Evolutionary conservation across 1,284 basidiomycete genomes (phyloP).

Genomic region (Trichosporon sp.): DNA sequence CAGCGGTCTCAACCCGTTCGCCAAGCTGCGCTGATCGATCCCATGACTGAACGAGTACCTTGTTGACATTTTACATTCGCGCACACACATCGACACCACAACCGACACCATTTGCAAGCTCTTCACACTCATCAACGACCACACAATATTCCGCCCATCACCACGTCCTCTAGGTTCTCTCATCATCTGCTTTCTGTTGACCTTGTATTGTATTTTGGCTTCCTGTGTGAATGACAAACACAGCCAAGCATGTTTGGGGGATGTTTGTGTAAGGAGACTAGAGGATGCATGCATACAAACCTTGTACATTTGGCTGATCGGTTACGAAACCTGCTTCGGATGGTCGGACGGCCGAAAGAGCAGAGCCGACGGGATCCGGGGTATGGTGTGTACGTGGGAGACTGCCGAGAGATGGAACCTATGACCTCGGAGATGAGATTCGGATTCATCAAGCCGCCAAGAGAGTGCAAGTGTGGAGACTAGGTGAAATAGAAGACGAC

Average conservation of each 20-base stretch:
- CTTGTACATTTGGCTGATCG: neutral
- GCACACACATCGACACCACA: neutral
- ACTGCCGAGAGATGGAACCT: too few species aligned
- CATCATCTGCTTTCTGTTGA: neutral
- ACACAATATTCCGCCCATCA: neutral
- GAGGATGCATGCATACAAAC: slow-evolving; percentile 2
- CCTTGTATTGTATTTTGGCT: neutral
- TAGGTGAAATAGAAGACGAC: neutral
- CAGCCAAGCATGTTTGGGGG: neutral
- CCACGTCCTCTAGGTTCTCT: neutral
- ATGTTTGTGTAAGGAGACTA: slow-evolving; percentile 7
- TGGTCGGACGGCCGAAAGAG: too few species aligned
- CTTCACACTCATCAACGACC: neutral
- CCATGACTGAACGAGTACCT: neutral
- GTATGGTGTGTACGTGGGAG: too few species aligned
- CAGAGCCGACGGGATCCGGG: too few species aligned
- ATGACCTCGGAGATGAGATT: too few species aligned
- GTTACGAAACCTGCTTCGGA: neutral
- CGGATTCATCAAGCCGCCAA: too few species aligned
- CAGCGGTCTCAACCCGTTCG: slow-evolving; percentile 29
- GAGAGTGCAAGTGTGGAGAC: too few species aligned
- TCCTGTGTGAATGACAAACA: neutral
- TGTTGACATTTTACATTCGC: neutral
- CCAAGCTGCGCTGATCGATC: slow-evolving; percentile 24
- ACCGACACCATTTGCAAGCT: neutral